Base-by-base conservation (phyloP, 805 yeast species). In the Ascoidea rubescens region DNA sequence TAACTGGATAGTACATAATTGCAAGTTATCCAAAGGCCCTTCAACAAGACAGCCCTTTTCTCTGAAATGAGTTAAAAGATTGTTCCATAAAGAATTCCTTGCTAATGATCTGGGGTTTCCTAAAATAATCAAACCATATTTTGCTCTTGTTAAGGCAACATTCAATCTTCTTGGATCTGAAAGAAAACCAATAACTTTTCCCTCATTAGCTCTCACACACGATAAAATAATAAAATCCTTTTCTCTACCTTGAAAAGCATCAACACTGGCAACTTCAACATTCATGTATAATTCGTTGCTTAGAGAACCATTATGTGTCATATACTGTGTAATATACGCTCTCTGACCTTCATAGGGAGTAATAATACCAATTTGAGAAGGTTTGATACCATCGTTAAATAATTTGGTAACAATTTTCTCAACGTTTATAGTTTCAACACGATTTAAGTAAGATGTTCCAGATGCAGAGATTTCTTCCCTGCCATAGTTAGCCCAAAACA, bases 271-370 rank as follows among this genome's bases (percentile, higher is more conserved):
- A 32, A 90, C 89, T 67, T 90, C 97, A 48, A 90, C 84, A 51
- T 78, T 80, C 50, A 72, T 65, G 63, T 87, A 87, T 42, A 77
- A 66, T 1, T 80, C 82, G 57, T 78, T 78, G 51, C 81, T 84
- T 62, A 83, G 62, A 0, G 87, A 67, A 33, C 90, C 85, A 59
- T 81, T 82, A 71, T 80, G 65, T 59, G 78, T 77, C 87, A 90
- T 79, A 64, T 85, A 85, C 61, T 83, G 89, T 7, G 80, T 75
- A 50, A 90, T 70, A 62, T 83, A 89, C 0, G 90, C 86, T 55
- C 96, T 71, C 68, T 90, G 97, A 42, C 96, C 97, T 64, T 88
- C 96, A 66, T 90, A 90, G 0, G 97, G 97, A 5, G 97, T 90
- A 53, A 90, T 82, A 45, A 90, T 84, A 64, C 97, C 97, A 62